phyloP scores from a whole-genome alignment of 495 filamentous ascomycete species.

The Schizothecium vesticola region DNA sequence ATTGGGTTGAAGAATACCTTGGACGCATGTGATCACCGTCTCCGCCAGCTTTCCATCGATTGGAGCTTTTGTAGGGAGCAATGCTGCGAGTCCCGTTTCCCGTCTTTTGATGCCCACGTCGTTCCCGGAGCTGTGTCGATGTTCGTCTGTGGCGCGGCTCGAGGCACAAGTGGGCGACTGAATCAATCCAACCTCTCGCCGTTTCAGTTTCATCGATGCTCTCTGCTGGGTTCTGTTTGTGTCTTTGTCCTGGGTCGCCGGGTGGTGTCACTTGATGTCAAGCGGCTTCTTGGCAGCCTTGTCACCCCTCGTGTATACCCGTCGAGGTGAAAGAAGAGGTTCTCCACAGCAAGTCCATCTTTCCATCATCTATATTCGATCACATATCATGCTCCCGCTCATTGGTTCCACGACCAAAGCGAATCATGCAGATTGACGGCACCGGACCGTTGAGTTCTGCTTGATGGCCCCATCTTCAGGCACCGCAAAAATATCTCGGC shows the following conservation, averaged over 20 bases:
- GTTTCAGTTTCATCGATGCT: neutral
- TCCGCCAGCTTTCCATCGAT: slow-evolving; percentile 2
- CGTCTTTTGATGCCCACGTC: neutral
- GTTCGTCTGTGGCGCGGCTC: neutral
- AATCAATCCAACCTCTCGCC: neutral
- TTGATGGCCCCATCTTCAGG: neutral
- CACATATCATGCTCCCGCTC: neutral
- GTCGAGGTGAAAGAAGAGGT: neutral
- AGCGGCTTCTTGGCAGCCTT: neutral
- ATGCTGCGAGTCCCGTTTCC: too few relatives aligned
- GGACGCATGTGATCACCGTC: slow-evolving; percentile 14
- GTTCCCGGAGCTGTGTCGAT: neutral
- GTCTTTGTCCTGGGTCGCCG: neutral
- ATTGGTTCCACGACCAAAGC: neutral
- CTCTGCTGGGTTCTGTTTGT: neutral
- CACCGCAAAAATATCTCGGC: neutral
- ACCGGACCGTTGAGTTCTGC: neutral
- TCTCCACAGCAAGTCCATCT: neutral
- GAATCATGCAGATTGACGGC: neutral
- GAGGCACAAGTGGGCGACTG: neutral
- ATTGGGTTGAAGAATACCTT: slow-evolving; percentile 8
- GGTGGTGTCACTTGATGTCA: neutral
- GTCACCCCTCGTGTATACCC: neutral
- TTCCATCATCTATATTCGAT: neutral
- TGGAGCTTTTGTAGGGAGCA: neutral